Evolutionary conservation across 2,329 filamentous ascomycete genomes (phyloP).

Genomic region (Penicillium palitans): DNA sequence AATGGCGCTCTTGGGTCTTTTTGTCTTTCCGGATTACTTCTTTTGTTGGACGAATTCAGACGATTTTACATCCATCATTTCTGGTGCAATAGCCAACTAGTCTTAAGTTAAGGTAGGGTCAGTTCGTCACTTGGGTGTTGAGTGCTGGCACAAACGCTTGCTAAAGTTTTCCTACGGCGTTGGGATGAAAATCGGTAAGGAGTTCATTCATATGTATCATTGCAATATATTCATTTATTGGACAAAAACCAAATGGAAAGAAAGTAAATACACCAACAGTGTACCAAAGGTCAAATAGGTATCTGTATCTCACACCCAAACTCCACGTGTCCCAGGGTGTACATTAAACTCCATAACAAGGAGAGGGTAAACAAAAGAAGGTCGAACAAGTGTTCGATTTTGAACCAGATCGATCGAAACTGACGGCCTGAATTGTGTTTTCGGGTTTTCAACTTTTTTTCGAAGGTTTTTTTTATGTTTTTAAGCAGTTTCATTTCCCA

Average conservation of each 20-base stretch:
- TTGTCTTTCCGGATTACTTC: conserved; percentile 2
- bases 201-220: not conserved
- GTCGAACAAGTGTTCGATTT: conserved; percentile 13
- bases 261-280: conserved; percentile 9
- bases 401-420: conserved; percentile 2
- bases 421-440: not conserved
- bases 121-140: not conserved
- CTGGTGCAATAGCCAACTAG: not conserved
- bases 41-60: conserved; percentile 6
- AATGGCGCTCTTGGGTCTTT: conserved; percentile 15
- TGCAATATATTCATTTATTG: conserved; percentile 8
- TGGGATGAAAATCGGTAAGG: not conserved
- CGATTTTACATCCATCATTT: not conserved
- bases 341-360: conserved; percentile 14
- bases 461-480: not conserved
- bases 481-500: not conserved
- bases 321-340: conserved; percentile 13
- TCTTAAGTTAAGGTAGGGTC: not conserved
- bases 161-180: not conserved
- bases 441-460: conserved; percentile 8
- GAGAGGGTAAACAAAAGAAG: conserved; percentile 15
- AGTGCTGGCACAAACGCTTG: not conserved
- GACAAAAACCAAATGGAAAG: conserved; percentile 11
- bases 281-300: conserved; percentile 21
- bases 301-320: conserved; percentile 21